Percentiles rank a stretch among this genome's conserved stretches.
Conservation (phyloP, 306 rosid species). For the Fragaria nilgerrensis region DNA sequence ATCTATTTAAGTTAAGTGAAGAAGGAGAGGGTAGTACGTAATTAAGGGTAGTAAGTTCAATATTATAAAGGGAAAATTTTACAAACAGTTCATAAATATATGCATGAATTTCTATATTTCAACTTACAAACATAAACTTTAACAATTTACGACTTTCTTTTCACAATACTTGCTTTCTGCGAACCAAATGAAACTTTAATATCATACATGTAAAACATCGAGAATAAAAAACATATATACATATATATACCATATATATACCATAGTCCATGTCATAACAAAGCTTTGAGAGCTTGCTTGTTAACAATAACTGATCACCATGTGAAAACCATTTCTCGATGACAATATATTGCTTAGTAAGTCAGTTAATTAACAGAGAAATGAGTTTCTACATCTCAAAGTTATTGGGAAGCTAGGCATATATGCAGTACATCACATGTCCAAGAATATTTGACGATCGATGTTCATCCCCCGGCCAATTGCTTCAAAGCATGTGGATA, state of each 20-base stretch:
- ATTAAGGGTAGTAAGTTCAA: no score
- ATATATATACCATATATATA: no score
- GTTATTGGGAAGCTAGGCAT: background rate
- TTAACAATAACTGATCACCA: background rate
- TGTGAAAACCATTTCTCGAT: conserved; percentile 2
- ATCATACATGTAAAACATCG: no score
- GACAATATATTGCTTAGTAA: background rate
- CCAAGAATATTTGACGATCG: conserved; percentile 15
- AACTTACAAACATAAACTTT: no score
- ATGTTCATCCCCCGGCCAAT: conserved; percentile 4
- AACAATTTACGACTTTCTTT: no score
- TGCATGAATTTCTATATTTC: no score
- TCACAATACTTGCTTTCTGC: no score
- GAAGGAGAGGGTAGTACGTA: background rate
- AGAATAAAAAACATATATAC: no score
- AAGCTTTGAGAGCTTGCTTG: background rate
- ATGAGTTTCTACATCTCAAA: conserved; percentile 4
- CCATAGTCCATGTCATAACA: background rate
- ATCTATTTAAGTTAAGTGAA: no score
- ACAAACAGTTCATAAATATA: no score
- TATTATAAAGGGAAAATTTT: no score
- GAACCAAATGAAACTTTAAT: no score
- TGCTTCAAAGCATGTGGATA: conserved; percentile 9
- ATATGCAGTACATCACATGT: conserved; percentile 14
- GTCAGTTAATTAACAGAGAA: background rate